Evolutionary conservation across 169 alveolate species (phyloP), one percentile per base, ranked within the genome.

Genomic region (Plasmodium cynomolgi): DNA sequence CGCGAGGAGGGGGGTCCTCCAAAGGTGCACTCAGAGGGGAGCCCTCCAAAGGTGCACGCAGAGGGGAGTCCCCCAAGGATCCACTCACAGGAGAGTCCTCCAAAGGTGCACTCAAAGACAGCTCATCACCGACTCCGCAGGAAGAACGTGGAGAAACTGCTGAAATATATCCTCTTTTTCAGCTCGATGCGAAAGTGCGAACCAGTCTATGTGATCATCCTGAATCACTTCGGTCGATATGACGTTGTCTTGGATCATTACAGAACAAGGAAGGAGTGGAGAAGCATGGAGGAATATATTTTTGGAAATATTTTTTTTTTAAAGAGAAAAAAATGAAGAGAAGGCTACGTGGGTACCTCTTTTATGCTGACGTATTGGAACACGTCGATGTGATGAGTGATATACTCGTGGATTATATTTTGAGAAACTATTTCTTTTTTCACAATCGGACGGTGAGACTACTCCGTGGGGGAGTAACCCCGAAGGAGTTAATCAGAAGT

Each of bases 301-400:
- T 86, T 75, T 86, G 79, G 17, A 23, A 75, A 86, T 39, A 86
- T 86, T 31, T 86, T 47, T 56, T 75, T 56, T 86, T 33, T 86
- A 77, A 75, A 34, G 93, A 86, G 33, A 62, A 41, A 37, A 31
- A 56, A 3, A 44, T 86, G n/a, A 77, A 86, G 81, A 86, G n/a
- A 31, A 62, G 79, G 41, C 11, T 86, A 1, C 81, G 81, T 58
- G 93, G 93, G 31, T 86, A 86, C 81, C 80, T 86, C 5, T 86
- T 86, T 56, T 86, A 86, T 77, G 26, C 44, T 0, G 71, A 75
- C 29, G 29, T 77, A 26, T 44, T 86, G 7, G 17, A 77, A 29
- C 84, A 86, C 68, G 31, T 86, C 7, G 47, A 34, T 47, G 44
- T 56, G 20, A 56, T 86, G 47, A 50, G 26, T 5, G 71, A 75